These are phyloP conservation scores for Tuber indicum DNA, from an alignment of 495 filamentous ascomycete genomes.

Conservation along the genomic window DNA sequence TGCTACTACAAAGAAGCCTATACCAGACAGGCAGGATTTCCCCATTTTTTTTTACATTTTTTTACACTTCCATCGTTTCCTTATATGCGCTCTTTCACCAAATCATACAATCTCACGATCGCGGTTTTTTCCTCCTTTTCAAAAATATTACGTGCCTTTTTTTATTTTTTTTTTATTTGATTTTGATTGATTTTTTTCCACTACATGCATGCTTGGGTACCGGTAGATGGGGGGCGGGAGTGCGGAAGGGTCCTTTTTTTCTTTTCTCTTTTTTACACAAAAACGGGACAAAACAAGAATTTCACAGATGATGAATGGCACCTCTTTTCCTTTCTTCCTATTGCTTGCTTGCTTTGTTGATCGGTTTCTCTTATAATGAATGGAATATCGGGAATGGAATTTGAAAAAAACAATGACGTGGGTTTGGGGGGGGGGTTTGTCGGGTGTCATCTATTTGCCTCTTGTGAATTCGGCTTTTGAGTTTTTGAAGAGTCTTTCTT, in stretches of 20 bases:
- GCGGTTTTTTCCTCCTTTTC: neutral
- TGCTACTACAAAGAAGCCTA: conserved; percentile 1
- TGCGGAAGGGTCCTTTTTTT: conserved; percentile 6
- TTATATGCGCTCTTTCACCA: neutral
- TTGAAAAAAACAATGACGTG: neutral
- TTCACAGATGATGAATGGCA: neutral
- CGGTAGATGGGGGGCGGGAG: conserved; percentile 1
- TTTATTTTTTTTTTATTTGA: neutral
- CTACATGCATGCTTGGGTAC: conserved; percentile 12
- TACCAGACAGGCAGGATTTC: neutral
- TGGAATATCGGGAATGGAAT: neutral
- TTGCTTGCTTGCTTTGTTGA: neutral
- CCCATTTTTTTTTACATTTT: neutral
- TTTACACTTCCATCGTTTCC: neutral
- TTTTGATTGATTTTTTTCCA: conserved; percentile 9
- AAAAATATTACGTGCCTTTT: neutral
- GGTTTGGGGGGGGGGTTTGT: neutral
- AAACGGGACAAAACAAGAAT: neutral
- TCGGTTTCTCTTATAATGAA: neutral
- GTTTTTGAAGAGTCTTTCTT: neutral
- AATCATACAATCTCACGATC: neutral
- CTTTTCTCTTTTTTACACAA: conserved; percentile 19
- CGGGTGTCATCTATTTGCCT: neutral
- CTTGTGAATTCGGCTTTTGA: neutral
- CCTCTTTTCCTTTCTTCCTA: neutral